Evolutionary conservation across 306 rosid genomes (phyloP), one percentile per base, ranked within the genome.

Genomic region (Prunus dulcis): DNA sequence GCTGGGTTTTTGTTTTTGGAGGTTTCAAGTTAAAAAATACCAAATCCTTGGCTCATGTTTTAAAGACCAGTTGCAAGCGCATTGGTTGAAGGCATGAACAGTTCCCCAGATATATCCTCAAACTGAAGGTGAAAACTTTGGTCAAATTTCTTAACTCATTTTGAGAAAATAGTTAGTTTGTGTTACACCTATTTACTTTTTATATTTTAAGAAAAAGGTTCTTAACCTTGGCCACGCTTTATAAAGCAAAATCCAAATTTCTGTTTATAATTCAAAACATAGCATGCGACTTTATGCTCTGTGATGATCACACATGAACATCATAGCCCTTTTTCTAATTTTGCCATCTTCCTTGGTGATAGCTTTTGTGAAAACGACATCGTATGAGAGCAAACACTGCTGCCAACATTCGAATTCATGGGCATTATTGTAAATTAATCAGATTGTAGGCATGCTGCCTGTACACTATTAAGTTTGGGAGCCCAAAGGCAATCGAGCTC

Each of bases 71-170:
- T 64, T 30, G 20, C 51, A 3, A 76, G 83, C 62, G 76, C 84
- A 82, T 79, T 89, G 28, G 25, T 57, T 76, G 90, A 88, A 83
- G 94, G 90, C 77, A 87, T 30, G 19, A 38, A 71, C 27, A 34
- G 5, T 12, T 45, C 22, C 43, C 53, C 53, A 15, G 51, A n/a
- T 27, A 34, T 13, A 53, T 28, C 50, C 50, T 17, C 74, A 18
- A 17, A 52, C 64, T n/a, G 12, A 12, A 34, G 51, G 56, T 34
- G 12, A 34, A 10, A 52, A 22, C 53, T 71, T 55, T 12, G 8
- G 52, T 43, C 14, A 32, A 32, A 22, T 52, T 32, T 38, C 32
- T 7, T 8, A 17, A 12, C 18, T 70, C 4, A 30, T 19, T 70
- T 19, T 30, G n/a, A n/a, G 14, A 38, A 61, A 72, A 56, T 11